Evolutionary conservation across 495 filamentous ascomycete genomes (phyloP).

Genomic region (Neurospora sp.): DNA sequence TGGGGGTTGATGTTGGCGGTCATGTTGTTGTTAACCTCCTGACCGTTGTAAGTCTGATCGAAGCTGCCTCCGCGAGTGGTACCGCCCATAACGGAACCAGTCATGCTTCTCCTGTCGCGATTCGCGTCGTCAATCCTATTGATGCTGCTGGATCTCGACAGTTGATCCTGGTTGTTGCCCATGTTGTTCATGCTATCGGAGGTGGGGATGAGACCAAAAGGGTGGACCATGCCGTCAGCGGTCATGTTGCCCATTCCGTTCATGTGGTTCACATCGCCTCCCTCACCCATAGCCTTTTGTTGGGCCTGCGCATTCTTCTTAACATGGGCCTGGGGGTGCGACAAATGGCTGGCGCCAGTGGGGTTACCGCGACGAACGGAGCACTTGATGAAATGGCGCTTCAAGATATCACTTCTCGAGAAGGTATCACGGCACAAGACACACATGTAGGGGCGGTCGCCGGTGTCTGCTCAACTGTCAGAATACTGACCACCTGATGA

Average conservation of each 20-base stretch:
- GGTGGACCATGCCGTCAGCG: constrained; percentile 40
- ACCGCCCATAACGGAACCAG: constrained; percentile 30
- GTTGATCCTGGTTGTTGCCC: constrained; percentile 42
- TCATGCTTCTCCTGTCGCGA: constrained; percentile 45
- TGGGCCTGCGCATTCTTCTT: constrained; percentile 58
- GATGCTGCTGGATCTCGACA: constrained; percentile 49
- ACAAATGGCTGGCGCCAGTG: constrained; percentile 81
- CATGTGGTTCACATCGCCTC: constrained; percentile 41
- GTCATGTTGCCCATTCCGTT: constrained; percentile 43
- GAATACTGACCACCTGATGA: constrained; percentile 12
- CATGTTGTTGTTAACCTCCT: constrained; percentile 42
- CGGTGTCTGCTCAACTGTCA: constrained; percentile 58
- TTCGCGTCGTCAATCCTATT: constrained; percentile 41
- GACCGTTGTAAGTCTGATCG: constrained; percentile 40
- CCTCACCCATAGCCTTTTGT: constrained; percentile 39
- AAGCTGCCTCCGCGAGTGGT: constrained; percentile 28
- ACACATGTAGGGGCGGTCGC: constrained; percentile 94
- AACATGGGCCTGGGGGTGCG: constrained; percentile 78
- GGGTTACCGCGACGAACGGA: constrained; percentile 91
- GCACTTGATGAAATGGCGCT: constrained; percentile 98
- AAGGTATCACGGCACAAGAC: constrained; percentile 97
- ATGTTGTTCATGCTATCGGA: constrained; percentile 40
- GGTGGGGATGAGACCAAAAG: constrained; percentile 36
- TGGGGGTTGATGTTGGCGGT: constrained; percentile 46
- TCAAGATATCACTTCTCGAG: constrained; percentile 93